Evolutionary conservation across 139 green algal species (phyloP).

Genomic region (Coelastrella sp.): DNA sequence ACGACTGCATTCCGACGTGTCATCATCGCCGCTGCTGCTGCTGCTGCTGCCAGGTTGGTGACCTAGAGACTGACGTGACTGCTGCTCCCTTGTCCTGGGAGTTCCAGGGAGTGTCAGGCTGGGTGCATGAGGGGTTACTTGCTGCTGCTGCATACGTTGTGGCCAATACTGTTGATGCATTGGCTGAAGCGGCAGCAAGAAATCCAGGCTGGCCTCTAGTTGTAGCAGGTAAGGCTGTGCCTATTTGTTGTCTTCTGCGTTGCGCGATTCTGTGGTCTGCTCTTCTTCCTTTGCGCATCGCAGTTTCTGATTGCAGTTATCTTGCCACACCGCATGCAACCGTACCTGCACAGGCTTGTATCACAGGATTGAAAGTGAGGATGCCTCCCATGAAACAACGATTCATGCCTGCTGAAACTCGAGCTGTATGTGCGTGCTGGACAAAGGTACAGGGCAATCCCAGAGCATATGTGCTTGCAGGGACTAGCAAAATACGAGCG

Average conservation of each 20-base stretch:
- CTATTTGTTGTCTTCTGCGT: neutral
- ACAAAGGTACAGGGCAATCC: too few species aligned
- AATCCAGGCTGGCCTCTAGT: slow-evolving; percentile 61
- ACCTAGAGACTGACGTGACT: slow-evolving; percentile 69
- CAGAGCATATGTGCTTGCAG: too few species aligned
- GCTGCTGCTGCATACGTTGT: slow-evolving; percentile 67
- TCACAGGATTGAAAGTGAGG: too few species aligned
- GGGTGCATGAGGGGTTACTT: slow-evolving; percentile 67
- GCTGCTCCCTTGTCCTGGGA: slow-evolving; percentile 45
- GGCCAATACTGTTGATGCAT: slow-evolving; percentile 52
- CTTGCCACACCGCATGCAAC: too few species aligned
- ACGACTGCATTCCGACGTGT: neutral
- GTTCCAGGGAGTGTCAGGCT: slow-evolving; percentile 47
- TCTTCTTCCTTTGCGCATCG: too few species aligned
- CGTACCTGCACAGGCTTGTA: too few species aligned
- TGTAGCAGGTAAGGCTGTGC: slow-evolving; percentile 55
- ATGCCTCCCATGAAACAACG: too few species aligned
- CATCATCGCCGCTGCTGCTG: neutral
- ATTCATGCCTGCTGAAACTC: too few species aligned
- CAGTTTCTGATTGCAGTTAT: too few species aligned
- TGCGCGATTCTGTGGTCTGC: neutral
- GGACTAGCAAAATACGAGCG: too few species aligned
- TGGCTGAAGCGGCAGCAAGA: slow-evolving; percentile 50
- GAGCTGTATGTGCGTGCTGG: too few species aligned
- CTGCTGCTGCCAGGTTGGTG: slow-evolving; percentile 31